Conservation (phyloP, 495 filamentous ascomycete species). For the Staphylotrichum tortipilum region DNA sequence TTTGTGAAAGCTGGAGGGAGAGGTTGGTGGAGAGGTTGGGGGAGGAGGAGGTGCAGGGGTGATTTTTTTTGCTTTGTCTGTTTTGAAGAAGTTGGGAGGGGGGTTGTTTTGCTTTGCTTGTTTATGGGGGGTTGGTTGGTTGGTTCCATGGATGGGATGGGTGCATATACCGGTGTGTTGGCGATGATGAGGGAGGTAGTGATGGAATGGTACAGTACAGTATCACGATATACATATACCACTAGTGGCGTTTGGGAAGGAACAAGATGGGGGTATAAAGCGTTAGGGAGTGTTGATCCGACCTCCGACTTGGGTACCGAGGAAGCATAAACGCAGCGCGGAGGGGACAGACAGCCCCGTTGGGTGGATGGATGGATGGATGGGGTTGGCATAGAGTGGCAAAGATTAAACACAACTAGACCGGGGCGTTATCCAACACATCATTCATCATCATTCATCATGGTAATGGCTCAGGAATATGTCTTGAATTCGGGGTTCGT, state of each 20-base stretch:
- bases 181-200: neutral
- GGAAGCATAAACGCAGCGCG: too few relatives aligned
- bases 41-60: conserved; percentile 12
- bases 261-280: neutral
- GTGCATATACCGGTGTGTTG: neutral
- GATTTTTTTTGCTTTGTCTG: neutral
- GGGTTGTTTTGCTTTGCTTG: neutral
- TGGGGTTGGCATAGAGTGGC: neutral
- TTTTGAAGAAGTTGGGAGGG: neutral
- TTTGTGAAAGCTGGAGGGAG: conserved; percentile 55
- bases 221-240: neutral
- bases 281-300: too few relatives aligned
- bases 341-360: too few relatives aligned
- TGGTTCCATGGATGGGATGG: neutral
- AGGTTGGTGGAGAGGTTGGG: conserved; percentile 43
- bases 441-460: too few relatives aligned
- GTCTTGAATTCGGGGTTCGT: too few relatives aligned
- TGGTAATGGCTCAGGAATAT: too few relatives aligned
- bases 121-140: neutral
- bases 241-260: neutral
- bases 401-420: too few relatives aligned
- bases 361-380: too few relatives aligned
- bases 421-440: too few relatives aligned
- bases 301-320: too few relatives aligned
- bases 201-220: too few relatives aligned